Base-by-base conservation (phyloP, 2,329 filamentous ascomycete species). In the Epichloe typhina region DNA sequence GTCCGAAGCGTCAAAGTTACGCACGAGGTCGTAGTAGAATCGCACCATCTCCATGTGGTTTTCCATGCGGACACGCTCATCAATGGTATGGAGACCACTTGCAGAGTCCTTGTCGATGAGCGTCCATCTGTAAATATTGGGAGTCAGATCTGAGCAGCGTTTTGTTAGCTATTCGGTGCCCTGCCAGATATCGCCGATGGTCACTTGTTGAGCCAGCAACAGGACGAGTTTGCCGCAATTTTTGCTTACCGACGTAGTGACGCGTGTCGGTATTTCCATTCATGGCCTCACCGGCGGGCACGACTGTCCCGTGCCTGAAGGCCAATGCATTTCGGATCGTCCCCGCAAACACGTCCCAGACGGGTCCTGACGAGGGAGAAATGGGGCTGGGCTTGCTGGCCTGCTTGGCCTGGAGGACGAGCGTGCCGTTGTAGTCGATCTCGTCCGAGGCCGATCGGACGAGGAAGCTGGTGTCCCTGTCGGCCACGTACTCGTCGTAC, bases 361-460 rank as follows among this genome's bases (percentile, higher is more conserved):
- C 53, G 1, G 69, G 62, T 1, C 69, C 66, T 3, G 66, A 63
- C 0, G 75, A 77, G 80, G 77, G 77, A 0, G 80, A 76, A 1
- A 83, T 67, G 3, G 80, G 79, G 0, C 80, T 77, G 0, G 75
- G 71, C 47, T 79, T 69, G 1, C 79, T 69, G 2, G 55, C 55
- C 12, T 68, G 58, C 1, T 46, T 26, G 5, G 56, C 54, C 11
- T 58, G 56, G 2, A 69, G 59, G 5, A 61, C 62, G 8, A 82
- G 66, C 4, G 62, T 70, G 51, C 75, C 72, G 5, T 64, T 56
- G 36, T 63, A 62, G 50, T 64, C 54, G 7, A 59, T 52, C 2
- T 46, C 52, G 7, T 47, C 52, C 7, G 46, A 37, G 4, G 50
- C 17, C 9, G 53, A 12, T 1, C 26, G 17, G 19, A 47, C 33